Conservation (phyloP, 352 stramenopile species). For the Globisporangium irregulare region DNA sequence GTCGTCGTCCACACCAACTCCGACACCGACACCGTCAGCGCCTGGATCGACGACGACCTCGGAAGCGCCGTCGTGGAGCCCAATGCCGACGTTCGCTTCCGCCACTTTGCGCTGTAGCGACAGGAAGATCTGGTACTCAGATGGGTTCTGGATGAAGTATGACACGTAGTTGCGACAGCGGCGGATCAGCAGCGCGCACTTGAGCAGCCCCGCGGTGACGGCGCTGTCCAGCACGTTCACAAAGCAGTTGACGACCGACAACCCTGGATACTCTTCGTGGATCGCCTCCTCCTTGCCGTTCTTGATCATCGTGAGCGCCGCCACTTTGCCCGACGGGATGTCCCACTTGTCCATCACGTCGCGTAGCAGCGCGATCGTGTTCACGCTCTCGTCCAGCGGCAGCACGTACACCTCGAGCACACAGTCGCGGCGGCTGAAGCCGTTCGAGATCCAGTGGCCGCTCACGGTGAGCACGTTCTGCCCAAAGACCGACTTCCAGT, state of each 20-base stretch:
- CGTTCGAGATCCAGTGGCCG: slow-evolving; percentile 75
- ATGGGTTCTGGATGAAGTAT: slow-evolving; percentile 83
- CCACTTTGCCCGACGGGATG: slow-evolving; percentile 66
- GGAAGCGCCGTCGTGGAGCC: slow-evolving; percentile 22
- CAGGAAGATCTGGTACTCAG: slow-evolving; percentile 81
- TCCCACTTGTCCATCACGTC: slow-evolving; percentile 85
- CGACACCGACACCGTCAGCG: background rate
- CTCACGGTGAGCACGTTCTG: slow-evolving; percentile 80
- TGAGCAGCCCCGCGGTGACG: slow-evolving; percentile 47
- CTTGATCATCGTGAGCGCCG: slow-evolving; percentile 65
- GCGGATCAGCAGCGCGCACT: slow-evolving; percentile 59
- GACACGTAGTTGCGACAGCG: slow-evolving; percentile 77
- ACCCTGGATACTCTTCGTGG: slow-evolving; percentile 61
- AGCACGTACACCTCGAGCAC: slow-evolving; percentile 77
- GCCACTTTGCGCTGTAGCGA: slow-evolving; percentile 62
- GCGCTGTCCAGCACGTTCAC: slow-evolving; percentile 58
- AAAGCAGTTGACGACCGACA: slow-evolving; percentile 70
- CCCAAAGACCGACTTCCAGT: slow-evolving; percentile 76
- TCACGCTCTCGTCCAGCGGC: slow-evolving; percentile 69
- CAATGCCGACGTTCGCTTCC: slow-evolving; percentile 34
- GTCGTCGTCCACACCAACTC: slow-evolving; percentile 13
- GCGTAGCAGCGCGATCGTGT: slow-evolving; percentile 71
- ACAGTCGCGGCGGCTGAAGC: slow-evolving; percentile 70
- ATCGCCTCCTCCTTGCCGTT: slow-evolving; percentile 46
- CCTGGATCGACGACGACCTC: slow-evolving; percentile 18